Evolutionary conservation across 1,139 yeast species (phyloP), one percentile per base, ranked within the genome.

Genomic region (Suhomyces chickasaworum): DNA sequence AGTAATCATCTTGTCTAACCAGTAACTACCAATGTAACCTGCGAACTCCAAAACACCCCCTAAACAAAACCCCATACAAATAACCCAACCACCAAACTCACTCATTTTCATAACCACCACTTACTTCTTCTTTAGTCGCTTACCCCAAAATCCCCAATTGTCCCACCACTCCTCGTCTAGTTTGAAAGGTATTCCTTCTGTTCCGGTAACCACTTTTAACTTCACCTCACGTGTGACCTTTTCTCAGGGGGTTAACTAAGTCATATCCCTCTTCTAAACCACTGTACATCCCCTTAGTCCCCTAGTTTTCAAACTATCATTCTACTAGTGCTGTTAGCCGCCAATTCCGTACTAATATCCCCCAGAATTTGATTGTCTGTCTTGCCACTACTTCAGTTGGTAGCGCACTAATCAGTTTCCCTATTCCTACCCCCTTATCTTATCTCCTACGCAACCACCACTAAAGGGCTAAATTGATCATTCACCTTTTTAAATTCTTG

Each of bases 401-500:
- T 37, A 30, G 37, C 36, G 31, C 42, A 39, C 37, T 25, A 30
- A 16, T n/a, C 18, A 33, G 5, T 20, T 30, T 29, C n/a, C n/a
- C n/a, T n/a, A n/a, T n/a, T n/a, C 22, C 29, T 37, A 12, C 38
- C 46, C 46, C 46, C 46, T 44, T 44, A 44, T 44, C 46, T 44
- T 39, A 44, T 44, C 46, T 37, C 32, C 25, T 6, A 27, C 33
- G 12, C 34, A 17, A 37, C 40, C 22, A n/a, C 34, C 29, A 37
- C 33, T 16, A 5, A 32, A 18, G 22, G 3, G n/a, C 16, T 16
- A 20, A 20, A 20, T 9, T 21, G 25, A n/a, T 33, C 16, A 18
- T 34, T 20, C 17, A 12, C 29, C 29, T 10, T 7, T 5, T 20
- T 20, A 20, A 20, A n/a, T n/a, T n/a, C n/a, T n/a, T n/a, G n/a